phyloP scores from a whole-genome alignment of 768 basidiomycete species.

The Kwoniella europaea region DNA sequence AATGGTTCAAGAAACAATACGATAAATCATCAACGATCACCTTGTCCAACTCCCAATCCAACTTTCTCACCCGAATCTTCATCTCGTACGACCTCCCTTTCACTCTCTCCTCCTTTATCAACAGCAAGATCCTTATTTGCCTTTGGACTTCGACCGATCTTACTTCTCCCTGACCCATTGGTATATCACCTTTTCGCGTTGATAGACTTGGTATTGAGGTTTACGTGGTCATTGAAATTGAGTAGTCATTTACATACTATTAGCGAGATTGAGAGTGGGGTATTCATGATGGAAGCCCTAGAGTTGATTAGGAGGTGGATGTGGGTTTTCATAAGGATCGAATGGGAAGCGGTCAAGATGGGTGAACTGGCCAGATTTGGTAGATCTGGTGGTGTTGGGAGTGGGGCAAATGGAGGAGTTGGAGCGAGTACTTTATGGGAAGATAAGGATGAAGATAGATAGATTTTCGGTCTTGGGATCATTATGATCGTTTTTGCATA shows the following conservation, averaged over 20 bases:
- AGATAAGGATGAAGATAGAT: constrained; percentile 26
- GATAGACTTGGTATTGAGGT: constrained; percentile 82
- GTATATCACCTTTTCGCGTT: constrained; percentile 80
- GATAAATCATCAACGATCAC: constrained; percentile 42
- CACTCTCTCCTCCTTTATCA: constrained; percentile 60
- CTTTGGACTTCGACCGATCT: constrained; percentile 73
- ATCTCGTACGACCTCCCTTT: constrained; percentile 31
- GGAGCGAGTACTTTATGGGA: constrained; percentile 17
- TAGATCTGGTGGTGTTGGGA: neutral
- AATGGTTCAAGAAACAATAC: constrained; percentile 2
- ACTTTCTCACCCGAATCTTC: constrained; percentile 17
- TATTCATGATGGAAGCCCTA: constrained; percentile 88
- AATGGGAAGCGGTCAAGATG: constrained; percentile 88
- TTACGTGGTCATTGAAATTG: constrained; percentile 92
- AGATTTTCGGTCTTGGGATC: neutral
- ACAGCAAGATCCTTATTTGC: constrained; percentile 63
- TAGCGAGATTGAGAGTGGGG: constrained; percentile 76
- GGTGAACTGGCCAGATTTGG: constrained; percentile 48
- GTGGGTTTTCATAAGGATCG: constrained; percentile 96
- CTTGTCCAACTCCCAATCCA: constrained; percentile 36
- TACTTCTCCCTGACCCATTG: constrained; percentile 78
- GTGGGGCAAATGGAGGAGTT: neutral
- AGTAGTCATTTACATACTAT: constrained; percentile 81
- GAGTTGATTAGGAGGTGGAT: constrained; percentile 92
- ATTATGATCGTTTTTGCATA: neutral